Conservation (phyloP, 192 early-diverging fungal species). For the Gaertneriomyces sp. region DNA sequence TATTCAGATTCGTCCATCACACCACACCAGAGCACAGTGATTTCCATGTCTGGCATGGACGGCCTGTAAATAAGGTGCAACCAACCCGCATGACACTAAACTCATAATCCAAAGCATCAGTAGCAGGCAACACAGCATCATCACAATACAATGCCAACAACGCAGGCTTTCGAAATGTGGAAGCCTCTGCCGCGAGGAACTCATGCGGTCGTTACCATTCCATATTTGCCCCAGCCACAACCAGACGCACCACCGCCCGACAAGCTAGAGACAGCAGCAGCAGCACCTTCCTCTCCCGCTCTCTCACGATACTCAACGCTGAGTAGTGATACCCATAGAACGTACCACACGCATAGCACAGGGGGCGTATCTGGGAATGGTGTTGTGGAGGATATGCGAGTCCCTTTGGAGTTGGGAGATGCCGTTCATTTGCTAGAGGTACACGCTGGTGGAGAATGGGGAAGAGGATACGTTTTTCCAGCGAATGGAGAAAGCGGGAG, state of each 20-base stretch:
- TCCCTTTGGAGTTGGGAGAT: constrained; percentile 47
- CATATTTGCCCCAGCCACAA: constrained; percentile 3
- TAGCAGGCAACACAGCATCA: no score
- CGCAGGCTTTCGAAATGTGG: background rate
- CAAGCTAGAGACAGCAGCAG: background rate
- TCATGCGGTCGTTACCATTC: constrained; percentile 15
- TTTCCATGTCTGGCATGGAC: no score
- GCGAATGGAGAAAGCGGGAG: background rate
- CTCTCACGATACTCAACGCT: background rate
- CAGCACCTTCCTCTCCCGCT: background rate
- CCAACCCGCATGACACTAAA: no score
- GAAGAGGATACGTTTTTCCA: constrained; percentile 59
- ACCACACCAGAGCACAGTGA: no score
- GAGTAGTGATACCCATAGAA: background rate
- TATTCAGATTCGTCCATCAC: no score
- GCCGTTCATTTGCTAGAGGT: constrained; percentile 53
- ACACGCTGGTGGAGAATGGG: constrained; percentile 49
- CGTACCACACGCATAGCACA: no score
- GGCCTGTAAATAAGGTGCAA: no score
- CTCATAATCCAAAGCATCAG: no score
- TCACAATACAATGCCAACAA: no score
- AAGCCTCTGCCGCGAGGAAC: constrained; percentile 14
- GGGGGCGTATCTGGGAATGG: background rate
- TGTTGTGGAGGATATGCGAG: background rate
- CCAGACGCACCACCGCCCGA: background rate